Evolutionary conservation across 768 basidiomycete species (phyloP).

Genomic region (Sistotremastrum niveocremeum): DNA sequence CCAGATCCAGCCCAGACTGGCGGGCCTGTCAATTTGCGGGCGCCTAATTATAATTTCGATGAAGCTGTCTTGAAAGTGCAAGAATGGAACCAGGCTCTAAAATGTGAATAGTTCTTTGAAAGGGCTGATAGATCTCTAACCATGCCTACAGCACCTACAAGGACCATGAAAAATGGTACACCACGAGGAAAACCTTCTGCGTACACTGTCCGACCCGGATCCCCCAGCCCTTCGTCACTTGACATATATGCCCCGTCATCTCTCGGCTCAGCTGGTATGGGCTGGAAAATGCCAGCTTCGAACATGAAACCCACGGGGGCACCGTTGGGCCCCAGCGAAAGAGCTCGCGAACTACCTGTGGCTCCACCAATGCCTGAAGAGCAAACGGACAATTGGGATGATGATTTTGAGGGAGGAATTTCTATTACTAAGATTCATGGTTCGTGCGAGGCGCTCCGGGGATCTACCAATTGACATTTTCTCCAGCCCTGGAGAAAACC

Average conservation of each 20-base stretch:
- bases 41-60: slow-evolving; percentile 80
- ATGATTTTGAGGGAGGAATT: slow-evolving; percentile 86
- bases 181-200: slow-evolving; percentile 9
- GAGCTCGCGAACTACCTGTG: slow-evolving; percentile 28
- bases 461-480: too few relatives aligned
- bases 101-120: slow-evolving; percentile 38
- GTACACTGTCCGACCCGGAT: slow-evolving; percentile 8
- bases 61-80: slow-evolving; percentile 92
- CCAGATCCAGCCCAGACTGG: slow-evolving; percentile 9
- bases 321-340: too few relatives aligned
- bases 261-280: slow-evolving; percentile 4
- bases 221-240: slow-evolving; percentile 18
- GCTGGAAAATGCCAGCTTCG: slow-evolving; percentile 10
- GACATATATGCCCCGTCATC: slow-evolving; percentile 20
- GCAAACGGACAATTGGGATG: slow-evolving; percentile 95
- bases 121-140: slow-evolving; percentile 4
- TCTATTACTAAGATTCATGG: slow-evolving; percentile 76
- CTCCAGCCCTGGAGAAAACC: slow-evolving; percentile 48
- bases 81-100: slow-evolving; percentile 97
- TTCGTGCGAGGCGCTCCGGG: slow-evolving; percentile 9
- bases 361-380: slow-evolving; percentile 65
- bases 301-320: slow-evolving; percentile 24
- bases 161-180: slow-evolving; percentile 54
- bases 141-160: slow-evolving; percentile 44
- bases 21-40: slow-evolving; percentile 29